Base-by-base conservation (phyloP, 202 grass and related monocot species). In the Schoenoplectus tabernaemontani region DNA sequence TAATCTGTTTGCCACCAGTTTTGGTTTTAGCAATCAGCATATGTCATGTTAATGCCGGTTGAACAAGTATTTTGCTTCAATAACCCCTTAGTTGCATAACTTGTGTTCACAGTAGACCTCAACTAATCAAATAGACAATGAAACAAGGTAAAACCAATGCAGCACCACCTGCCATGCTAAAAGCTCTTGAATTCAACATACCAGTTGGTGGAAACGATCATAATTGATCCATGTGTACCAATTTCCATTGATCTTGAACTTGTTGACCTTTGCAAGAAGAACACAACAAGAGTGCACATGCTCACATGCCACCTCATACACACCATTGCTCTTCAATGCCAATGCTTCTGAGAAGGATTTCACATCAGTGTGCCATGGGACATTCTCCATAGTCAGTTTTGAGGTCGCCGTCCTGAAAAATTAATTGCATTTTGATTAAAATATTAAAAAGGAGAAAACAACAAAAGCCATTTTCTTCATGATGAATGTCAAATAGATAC, bases 371-470 rank as follows among this genome's bases (percentile, higher is more conserved):
- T 98, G 96, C 91, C 96, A 98, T 3, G 96, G 96, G 28, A 95
- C 96, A 89, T 98, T 98, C 59, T 98, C 96, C 96, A 95, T 98
- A 34, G 96, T 98, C 90, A 98, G 82, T 64, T 98, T 98, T 65
- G 96, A 98, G 44, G 96, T 95, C 58, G 89, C 86, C 53, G 96
- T 92, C 33, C 96, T 98, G 85, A 64, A 83, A 34, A 76, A 84
- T 23, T 70, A 26, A 44, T 64, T 58, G 38, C 38, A 51, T 19
- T 43, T 36, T 12, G 16, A 34, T 51, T 19, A 74, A 80, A 56
- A 41, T 46, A 69, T 48, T 23, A 64, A 77, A 57, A 3, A 61
- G 34, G 19, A 75, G 70, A 78, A 17, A 56, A 60, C n/a, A 42
- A 24, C 9, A 3, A 58, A 32, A 57, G 33, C 23, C 47, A 57